Percentiles rank a stretch among this genome's conserved stretches.
phyloP scores from a whole-genome alignment of 140 eudicot genomes.

The Anethum foeniculum region DNA sequence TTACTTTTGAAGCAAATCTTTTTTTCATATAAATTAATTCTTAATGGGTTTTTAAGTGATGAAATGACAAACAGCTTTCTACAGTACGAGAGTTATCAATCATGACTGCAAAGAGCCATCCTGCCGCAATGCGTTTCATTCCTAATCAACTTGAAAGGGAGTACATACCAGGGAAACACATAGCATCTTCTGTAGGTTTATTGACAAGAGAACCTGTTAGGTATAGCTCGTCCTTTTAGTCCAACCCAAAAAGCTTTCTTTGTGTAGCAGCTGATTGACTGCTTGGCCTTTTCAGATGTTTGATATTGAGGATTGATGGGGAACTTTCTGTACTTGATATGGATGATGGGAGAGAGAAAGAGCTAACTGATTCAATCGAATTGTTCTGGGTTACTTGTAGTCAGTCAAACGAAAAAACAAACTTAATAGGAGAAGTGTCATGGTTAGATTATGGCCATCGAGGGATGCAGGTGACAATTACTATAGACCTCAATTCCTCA shows the following conservation, averaged over 20 bases:
- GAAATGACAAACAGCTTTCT: slow-evolving; percentile 99
- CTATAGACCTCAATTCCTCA: slow-evolving; percentile 3
- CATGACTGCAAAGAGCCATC: slow-evolving; percentile 97
- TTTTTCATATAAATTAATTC: slow-evolving; percentile 18
- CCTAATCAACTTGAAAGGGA: slow-evolving; percentile 75
- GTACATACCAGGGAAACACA: slow-evolving; percentile 24
- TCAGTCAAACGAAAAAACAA: slow-evolving; percentile 68
- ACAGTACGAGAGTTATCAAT: slow-evolving; percentile 99
- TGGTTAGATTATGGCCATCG: slow-evolving; percentile 98
- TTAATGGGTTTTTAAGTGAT: slow-evolving; percentile 83
- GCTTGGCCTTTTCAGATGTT: slow-evolving; percentile 43
- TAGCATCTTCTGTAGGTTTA: slow-evolving; percentile 34
- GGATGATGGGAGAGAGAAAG: slow-evolving; percentile 92
- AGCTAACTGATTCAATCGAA: slow-evolving; percentile 88
- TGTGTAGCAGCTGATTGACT: slow-evolving; percentile 7
- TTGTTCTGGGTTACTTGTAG: slow-evolving; percentile 99
- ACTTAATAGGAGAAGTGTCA: slow-evolving; percentile 88
- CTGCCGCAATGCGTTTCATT: slow-evolving; percentile 85
- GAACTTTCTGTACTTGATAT: slow-evolving; percentile 88
- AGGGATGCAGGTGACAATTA: slow-evolving; percentile 87
- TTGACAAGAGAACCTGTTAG: slow-evolving; percentile 65
- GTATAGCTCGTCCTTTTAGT: slow-evolving; percentile 29
- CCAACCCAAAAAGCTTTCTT: slow-evolving; percentile 9
- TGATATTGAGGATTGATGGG: slow-evolving; percentile 83
- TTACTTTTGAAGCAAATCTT: slow-evolving; percentile 14